Base-by-base conservation (phyloP, 306 rosid genomes). In the cucumber (Cucumis sativus) region DNA sequence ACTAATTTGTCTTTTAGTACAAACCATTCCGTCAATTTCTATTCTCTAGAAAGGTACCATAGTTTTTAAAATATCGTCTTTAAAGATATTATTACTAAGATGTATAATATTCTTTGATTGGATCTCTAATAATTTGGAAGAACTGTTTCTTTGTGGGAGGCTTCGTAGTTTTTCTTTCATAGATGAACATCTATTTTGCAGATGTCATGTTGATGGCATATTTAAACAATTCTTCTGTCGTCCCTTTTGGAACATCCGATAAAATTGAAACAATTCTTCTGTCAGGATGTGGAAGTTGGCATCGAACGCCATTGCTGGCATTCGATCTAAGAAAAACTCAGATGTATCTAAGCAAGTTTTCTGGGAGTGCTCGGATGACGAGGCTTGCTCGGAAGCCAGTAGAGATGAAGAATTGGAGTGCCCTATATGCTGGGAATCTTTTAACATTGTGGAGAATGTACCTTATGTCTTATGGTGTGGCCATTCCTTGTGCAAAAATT, bases 401-500 rank as follows among this genome's bases (percentile, higher is more conserved):
- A 86, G 80, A 83, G 98, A 88, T 14, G 98, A 94, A 85, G 93
- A 80, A 67, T 81, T 94, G 75, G 98, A 94, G 69, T 94, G 98
- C 84, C 98, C 94, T 9, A 92, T 94, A 78, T 94, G 98, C 79
- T 87, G 89, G 84, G 98, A 94, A 79, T 90, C 96, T 17, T 94
- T 94, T 83, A 94, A 94, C 88, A 88, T 92, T 81, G 97, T 94
- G 72, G 98, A 94, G 91, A 94, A 94, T 17, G 85, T 94, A 60
- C 98, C 98, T 33, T 92, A 90, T 85, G 96, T 94, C 78, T 85
- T 94, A 70, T 91, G 98, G 96, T 94, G 98, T 39, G 98, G 98
- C 40, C 98, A 94, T 85, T 86, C 93, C 16, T 85, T 94, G 25
- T 94, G 98, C 83, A 94, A 87, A 79, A 90, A 91, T 78, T 94